These are phyloP conservation scores for Amanita fuliginea DNA, from an alignment of 768 basidiomycete species.

Conservation along the genomic window DNA sequence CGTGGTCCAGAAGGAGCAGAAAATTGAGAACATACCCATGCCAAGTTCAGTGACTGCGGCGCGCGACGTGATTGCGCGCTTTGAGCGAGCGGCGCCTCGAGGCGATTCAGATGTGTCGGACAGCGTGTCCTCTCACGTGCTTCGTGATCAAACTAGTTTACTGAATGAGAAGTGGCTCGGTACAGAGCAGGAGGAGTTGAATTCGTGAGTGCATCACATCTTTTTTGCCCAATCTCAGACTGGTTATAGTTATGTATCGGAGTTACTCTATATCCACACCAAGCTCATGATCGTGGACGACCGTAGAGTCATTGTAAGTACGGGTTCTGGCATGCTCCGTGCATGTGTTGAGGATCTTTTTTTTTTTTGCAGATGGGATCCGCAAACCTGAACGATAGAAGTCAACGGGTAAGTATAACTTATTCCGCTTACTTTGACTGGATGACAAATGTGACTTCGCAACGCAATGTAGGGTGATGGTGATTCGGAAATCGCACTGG, in stretches of 20 bases:
- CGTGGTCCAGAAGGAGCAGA: conserved; percentile 40
- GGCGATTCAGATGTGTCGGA: conserved; percentile 59
- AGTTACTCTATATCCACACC: conserved; percentile 73
- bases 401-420: conserved; percentile 44
- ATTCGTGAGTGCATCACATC: conserved; percentile 42
- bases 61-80: conserved; percentile 50
- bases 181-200: conserved; percentile 69
- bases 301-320: conserved; percentile 70
- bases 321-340: neutral
- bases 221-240: conserved; percentile 8
- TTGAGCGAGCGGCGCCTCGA: conserved; percentile 61
- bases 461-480: conserved; percentile 62
- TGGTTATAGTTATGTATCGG: conserved; percentile 59
- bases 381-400: conserved; percentile 87
- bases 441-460: conserved; percentile 4
- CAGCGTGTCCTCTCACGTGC: conserved; percentile 72
- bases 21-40: conserved; percentile 53
- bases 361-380: conserved; percentile 62
- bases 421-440: neutral
- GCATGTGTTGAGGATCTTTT: neutral
- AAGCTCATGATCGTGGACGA: conserved; percentile 97
- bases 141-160: conserved; percentile 51
- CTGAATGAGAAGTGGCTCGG: conserved; percentile 81
- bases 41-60: conserved; percentile 64
- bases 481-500: conserved; percentile 88